Percentiles rank a stretch among this genome's conserved stretches.
Evolutionary conservation across 2,329 filamentous ascomycete genomes (phyloP).

Genomic region (Penicillium sp.): DNA sequence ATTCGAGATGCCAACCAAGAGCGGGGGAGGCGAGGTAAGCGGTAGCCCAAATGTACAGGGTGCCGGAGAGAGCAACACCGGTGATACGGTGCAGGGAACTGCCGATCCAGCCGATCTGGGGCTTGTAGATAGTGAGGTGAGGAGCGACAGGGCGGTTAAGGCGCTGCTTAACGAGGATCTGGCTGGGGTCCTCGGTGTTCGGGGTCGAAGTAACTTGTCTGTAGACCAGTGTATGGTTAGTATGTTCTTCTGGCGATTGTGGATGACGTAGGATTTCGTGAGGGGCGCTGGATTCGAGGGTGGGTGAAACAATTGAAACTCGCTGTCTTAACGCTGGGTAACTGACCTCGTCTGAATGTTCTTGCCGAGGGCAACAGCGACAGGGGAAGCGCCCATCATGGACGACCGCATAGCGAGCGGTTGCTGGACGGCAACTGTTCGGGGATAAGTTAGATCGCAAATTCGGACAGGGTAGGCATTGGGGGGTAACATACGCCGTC

Average conservation of each 20-base stretch:
- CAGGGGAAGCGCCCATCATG: constrained; percentile 38
- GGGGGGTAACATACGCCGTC: constrained; percentile 39
- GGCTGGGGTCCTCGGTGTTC: constrained; percentile 28
- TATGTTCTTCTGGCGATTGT: constrained; percentile 8
- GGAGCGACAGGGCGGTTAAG: constrained; percentile 71
- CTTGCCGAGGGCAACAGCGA: constrained; percentile 37
- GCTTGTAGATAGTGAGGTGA: constrained; percentile 76
- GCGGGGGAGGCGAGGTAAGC: constrained; percentile 73
- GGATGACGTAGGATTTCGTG: constrained; percentile 25
- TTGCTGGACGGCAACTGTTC: constrained; percentile 39
- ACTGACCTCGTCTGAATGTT: constrained; percentile 40
- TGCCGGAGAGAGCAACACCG: constrained; percentile 61
- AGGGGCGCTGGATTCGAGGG: background rate
- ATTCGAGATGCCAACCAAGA: constrained; percentile 62
- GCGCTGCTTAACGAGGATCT: constrained; percentile 72
- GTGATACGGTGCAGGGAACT: constrained; percentile 74
- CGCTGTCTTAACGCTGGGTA: background rate
- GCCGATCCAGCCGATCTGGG: constrained; percentile 75
- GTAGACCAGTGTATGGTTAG: constrained; percentile 12
- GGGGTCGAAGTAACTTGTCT: constrained; percentile 28
- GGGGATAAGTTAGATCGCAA: constrained; percentile 18
- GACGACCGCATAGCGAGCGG: constrained; percentile 37
- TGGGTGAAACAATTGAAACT: background rate
- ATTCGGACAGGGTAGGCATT: constrained; percentile 8
- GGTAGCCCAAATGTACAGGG: constrained; percentile 69